A percentile compares a stretch with the other conserved stretches of the same genome.
Conservation (phyloP, 495 filamentous ascomycete genomes). For the Penicillium taxi region DNA sequence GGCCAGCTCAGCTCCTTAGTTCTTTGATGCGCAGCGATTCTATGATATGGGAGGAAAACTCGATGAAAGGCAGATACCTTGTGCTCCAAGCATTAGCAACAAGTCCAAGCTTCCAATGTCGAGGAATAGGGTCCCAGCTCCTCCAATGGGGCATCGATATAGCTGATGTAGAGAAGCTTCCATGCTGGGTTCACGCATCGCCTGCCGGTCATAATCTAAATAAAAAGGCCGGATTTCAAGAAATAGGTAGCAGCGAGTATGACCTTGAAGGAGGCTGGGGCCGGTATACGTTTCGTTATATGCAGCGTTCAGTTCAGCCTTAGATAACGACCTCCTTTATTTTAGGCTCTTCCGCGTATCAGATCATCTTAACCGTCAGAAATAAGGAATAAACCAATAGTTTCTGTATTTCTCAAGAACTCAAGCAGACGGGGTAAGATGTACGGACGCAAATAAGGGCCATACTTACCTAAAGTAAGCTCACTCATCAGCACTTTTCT, state of each 20-base stretch:
- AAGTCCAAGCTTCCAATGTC: neutral
- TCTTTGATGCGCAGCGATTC: neutral
- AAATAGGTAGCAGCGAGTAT: neutral
- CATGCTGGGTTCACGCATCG: conserved; percentile 1
- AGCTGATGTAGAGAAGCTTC: neutral
- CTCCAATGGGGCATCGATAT: neutral
- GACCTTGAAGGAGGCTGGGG: neutral
- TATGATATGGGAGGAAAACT: neutral
- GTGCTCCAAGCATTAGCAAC: neutral
- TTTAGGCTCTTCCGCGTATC: no score
- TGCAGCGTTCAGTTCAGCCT: no score
- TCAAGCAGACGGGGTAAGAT: no score
- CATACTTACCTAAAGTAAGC: no score
- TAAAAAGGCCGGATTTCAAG: neutral
- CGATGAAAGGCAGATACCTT: neutral
- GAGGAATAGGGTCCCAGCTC: neutral
- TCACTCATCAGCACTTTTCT: no score
- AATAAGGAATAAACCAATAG: no score
- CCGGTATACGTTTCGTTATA: no score
- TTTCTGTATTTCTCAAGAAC: no score
- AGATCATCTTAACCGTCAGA: no score
- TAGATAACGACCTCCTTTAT: no score
- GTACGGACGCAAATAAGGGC: no score
- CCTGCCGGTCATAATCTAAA: neutral
- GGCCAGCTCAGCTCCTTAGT: neutral